phyloP scores from a whole-genome alignment of 2,329 filamentous ascomycete genomes.

The Alternaria hordeiaustralica region DNA sequence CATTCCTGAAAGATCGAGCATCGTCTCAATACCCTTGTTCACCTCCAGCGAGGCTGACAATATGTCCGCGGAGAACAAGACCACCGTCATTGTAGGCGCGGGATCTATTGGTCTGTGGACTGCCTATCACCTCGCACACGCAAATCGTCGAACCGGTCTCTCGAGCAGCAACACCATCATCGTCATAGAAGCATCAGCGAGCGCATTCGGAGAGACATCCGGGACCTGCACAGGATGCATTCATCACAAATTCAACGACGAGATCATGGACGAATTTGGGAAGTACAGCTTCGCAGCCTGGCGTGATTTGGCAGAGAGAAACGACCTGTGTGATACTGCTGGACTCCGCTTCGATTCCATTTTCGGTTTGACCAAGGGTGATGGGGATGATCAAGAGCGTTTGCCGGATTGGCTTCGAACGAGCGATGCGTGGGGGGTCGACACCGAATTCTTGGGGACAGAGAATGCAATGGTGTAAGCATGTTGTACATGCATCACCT shows the following conservation, averaged over 20 bases:
- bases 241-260: not conserved
- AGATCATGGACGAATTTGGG: not conserved
- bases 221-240: not conserved
- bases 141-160: not conserved
- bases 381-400: not conserved
- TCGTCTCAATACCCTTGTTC: not conserved
- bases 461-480: not conserved
- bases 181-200: not conserved
- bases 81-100: not conserved
- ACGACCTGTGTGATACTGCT: not conserved
- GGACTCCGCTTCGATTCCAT: not conserved
- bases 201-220: not conserved
- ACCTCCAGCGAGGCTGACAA: not conserved
- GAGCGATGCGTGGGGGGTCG: not conserved
- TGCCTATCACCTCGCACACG: not conserved
- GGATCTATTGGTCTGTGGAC: not conserved
- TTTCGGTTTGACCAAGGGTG: not conserved
- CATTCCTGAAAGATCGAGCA: not conserved
- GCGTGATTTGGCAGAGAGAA: not conserved
- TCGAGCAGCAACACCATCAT: not conserved
- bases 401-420: not conserved
- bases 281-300: not conserved
- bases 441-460: not conserved
- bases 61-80: not conserved
- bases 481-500: not conserved